Base-by-base conservation (phyloP, 1,139 yeast species). In the Pichia cactophila region DNA sequence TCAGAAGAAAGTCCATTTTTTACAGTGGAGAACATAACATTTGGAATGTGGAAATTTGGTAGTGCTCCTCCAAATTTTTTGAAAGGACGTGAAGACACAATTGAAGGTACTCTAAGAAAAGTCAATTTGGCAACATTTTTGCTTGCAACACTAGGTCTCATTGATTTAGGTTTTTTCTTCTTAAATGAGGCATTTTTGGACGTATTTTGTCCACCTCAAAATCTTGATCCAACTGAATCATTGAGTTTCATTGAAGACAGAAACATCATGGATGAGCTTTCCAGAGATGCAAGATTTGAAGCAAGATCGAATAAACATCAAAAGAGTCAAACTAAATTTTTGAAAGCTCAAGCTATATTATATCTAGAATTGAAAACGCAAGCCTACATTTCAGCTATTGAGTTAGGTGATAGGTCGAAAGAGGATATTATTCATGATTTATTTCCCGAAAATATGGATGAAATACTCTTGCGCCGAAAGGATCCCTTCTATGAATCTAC, bases 291-390 rank as follows among this genome's bases (percentile, higher is more conserved):
- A 20, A 47, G 41, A 17, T 38, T 36, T 20, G 50, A 53, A 31
- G 48, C 44, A 29, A 51, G 50, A 28, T n/a, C 11, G 1, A 23
- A 16, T 8, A 43, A 37, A 33, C 26, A 37, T 14, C 55, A 51
- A 39, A 48, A 50, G 23, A 48, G 50, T 20, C 61, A 60, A 40
- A 62, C 66, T 3, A 83, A 86, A 57, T 70, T 92, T 43, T 70
- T 87, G 53, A 89, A 89, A 63, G 80, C 86, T 7, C 95, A 86
- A 58, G 89, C 95, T 0, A 81, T 79, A 2, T 68, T 92, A 49
- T 88, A 76, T 59, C 72, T 92, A 47, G 97, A 92, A 59, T 73
- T 92, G 61, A 92, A 92, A 63, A 92, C 98, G 0, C 98, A 92
- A 66, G 96, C 96, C 0, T 92, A 82, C 61, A 89, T 92, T 28